These are phyloP conservation scores for Filosporella fistucella DNA, from an alignment of 495 filamentous ascomycete species.

Conservation along the genomic window DNA sequence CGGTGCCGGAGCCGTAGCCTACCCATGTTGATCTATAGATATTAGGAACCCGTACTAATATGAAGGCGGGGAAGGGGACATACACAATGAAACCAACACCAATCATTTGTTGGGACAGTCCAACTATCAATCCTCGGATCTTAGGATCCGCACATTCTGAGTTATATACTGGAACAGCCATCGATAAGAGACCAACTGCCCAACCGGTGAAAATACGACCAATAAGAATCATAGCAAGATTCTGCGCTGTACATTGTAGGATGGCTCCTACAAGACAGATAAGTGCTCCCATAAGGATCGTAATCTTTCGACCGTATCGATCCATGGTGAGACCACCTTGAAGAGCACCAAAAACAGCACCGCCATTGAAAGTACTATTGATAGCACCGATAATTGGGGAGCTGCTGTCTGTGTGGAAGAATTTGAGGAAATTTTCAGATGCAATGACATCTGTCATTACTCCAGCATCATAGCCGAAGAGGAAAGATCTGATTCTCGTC, in stretches of 20 bases:
- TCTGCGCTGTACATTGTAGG: slow-evolving; percentile 46
- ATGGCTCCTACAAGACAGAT: slow-evolving; percentile 51
- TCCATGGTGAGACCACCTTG: slow-evolving; percentile 32
- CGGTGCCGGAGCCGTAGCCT: slow-evolving; percentile 47
- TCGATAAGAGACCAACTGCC: slow-evolving; percentile 55
- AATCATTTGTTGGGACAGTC: slow-evolving; percentile 57
- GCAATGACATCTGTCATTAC: slow-evolving; percentile 54
- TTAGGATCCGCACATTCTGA: slow-evolving; percentile 48
- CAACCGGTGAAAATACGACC: slow-evolving; percentile 59
- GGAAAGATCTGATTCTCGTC: slow-evolving; percentile 27
- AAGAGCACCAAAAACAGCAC: slow-evolving; percentile 43
- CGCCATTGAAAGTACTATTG: slow-evolving; percentile 52
- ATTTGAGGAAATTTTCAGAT: slow-evolving; percentile 40
- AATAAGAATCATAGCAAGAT: slow-evolving; percentile 54
- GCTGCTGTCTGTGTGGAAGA: slow-evolving; percentile 42
- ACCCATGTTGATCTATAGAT: slow-evolving; percentile 40
- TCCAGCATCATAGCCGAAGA: slow-evolving; percentile 53
- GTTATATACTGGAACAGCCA: slow-evolving; percentile 56
- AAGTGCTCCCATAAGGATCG: slow-evolving; percentile 50
- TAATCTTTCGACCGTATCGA: slow-evolving; percentile 45
- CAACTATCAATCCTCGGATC: slow-evolving; percentile 52
- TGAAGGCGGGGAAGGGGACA: slow-evolving; percentile 21
- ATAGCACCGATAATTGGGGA: slow-evolving; percentile 51
- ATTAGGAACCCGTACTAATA: background rate
- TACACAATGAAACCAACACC: slow-evolving; percentile 50